Base-by-base conservation (phyloP, 352 stramenopile genomes). In the Bremia lactucae region DNA sequence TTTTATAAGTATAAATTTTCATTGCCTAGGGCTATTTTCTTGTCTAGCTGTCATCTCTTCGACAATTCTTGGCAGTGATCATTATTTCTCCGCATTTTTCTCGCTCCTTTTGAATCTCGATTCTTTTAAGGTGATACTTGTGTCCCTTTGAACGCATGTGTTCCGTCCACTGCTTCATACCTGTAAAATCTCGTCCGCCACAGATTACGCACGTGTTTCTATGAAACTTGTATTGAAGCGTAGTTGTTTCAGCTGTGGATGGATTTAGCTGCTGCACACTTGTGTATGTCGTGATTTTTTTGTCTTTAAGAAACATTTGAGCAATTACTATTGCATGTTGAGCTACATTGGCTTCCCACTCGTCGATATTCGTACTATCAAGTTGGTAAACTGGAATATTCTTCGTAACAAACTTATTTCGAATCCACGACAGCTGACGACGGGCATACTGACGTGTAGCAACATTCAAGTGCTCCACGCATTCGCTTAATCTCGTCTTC, bases 341-440 rank as follows among this genome's bases (percentile, higher is more conserved):
- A 6, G 66, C 65, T 18, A 91, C 82, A 4, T 58, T 33, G 5
- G 55, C 29, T 5, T 69, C 55, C 82, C 80, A 94, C 14, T 68
- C 48, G 6, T 45, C 21, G 8, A 90, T 53, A 46, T 91, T 65
- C 47, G 67, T 90, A 37, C 78, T 92, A 42, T 94, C 80, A 1
- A 94, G 50, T 45, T 84, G 60, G 45, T 92, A 91, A 16, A 94
- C 74, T 7, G 81, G 82, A 31, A 91, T 83, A 44, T 87, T 87
- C 18, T 80, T 79, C 15, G 75, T 75, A 31, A 87, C 68, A 39
- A 94, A 87, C 23, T 73, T 79, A 42, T 91, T 94, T 25, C 78
- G 78, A 45, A 94, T 92, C 82, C 82, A 94, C 37, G 76, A 81
- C 22, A 94, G 62, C 50, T 94, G 82, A 8, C 80, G 73, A 23